phyloP scores from a whole-genome alignment of 768 basidiomycete genomes.

The Sporobolomyces pararoseus region DNA sequence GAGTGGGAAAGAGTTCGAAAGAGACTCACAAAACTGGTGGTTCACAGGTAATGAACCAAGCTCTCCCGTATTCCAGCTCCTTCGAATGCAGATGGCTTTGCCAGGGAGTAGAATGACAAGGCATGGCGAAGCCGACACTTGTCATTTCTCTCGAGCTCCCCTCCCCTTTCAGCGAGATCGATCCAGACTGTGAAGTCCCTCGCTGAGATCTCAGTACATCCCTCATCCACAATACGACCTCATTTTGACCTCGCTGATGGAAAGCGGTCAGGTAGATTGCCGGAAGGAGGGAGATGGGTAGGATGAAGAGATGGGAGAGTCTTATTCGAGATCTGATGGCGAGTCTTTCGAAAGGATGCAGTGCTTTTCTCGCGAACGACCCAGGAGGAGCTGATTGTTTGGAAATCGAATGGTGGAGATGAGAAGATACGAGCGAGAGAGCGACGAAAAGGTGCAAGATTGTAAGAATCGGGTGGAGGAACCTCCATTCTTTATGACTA shows the following conservation, averaged over 20 bases:
- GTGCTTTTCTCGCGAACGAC: background rate
- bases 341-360: background rate
- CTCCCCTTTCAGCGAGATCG: constrained; percentile 51
- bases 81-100: constrained; percentile 76
- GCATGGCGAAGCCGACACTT: constrained; percentile 79
- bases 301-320: constrained; percentile 29
- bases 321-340: background rate
- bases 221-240: constrained; percentile 67
- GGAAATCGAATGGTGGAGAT: background rate
- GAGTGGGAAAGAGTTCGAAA: background rate
- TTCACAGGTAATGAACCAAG: constrained; percentile 86
- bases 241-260: constrained; percentile 76
- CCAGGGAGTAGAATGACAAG: constrained; percentile 94
- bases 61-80: constrained; percentile 57
- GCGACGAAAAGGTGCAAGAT: constrained; percentile 74
- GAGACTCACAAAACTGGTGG: constrained; percentile 74
- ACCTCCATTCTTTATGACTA: constrained; percentile 97
- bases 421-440: constrained; percentile 58
- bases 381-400: no score
- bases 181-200: constrained; percentile 40
- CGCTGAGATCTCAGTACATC: constrained; percentile 51
- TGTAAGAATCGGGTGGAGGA: constrained; percentile 86
- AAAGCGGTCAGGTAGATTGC: constrained; percentile 48
- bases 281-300: constrained; percentile 15
- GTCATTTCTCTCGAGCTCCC: background rate